Percentiles rank a stretch among this genome's conserved stretches.
These are phyloP conservation scores for Sporisorium reilianum DNA, from an alignment of 1,284 basidiomycete species.

Conservation along the genomic window DNA sequence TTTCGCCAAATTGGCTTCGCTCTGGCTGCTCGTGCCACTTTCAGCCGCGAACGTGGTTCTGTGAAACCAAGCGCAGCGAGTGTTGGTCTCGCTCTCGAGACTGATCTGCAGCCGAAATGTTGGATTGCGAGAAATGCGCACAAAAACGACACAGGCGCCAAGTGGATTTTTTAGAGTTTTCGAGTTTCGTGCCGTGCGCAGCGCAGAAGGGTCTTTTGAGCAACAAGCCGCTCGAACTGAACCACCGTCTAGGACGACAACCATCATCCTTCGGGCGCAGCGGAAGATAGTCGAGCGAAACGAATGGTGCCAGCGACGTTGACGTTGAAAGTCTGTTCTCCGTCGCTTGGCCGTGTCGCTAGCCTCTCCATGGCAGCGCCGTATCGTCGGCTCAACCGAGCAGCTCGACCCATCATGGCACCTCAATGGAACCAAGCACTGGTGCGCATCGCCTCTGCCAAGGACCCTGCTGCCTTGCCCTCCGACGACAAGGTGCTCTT, in stretches of 20 bases:
- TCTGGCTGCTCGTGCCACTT: no score
- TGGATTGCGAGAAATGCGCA: neutral
- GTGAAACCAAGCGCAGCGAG: neutral
- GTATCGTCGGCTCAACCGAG: neutral
- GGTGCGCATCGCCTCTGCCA: constrained; percentile 38
- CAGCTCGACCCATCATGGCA: constrained; percentile 12
- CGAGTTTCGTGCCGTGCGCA: neutral
- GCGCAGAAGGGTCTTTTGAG: neutral
- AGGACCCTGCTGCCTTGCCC: constrained; percentile 21
- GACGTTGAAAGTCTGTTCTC: neutral
- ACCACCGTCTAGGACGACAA: neutral
- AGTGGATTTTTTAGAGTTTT: no score
- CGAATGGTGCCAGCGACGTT: neutral
- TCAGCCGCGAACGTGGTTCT: neutral
- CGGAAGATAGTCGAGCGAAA: neutral
- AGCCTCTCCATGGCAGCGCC: neutral
- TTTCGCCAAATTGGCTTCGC: no score
- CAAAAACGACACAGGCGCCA: no score
- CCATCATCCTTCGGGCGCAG: neutral
- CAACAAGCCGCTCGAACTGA: no score
- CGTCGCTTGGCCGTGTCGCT: neutral
- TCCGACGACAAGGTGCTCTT: constrained; percentile 74
- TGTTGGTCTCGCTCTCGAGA: neutral
- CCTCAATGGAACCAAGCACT: constrained; percentile 33
- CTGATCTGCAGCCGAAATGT: neutral